Evolutionary conservation across 495 filamentous ascomycete species (phyloP), one percentile per base, ranked within the genome.

Genomic region (Talaromyces thailandensis): DNA sequence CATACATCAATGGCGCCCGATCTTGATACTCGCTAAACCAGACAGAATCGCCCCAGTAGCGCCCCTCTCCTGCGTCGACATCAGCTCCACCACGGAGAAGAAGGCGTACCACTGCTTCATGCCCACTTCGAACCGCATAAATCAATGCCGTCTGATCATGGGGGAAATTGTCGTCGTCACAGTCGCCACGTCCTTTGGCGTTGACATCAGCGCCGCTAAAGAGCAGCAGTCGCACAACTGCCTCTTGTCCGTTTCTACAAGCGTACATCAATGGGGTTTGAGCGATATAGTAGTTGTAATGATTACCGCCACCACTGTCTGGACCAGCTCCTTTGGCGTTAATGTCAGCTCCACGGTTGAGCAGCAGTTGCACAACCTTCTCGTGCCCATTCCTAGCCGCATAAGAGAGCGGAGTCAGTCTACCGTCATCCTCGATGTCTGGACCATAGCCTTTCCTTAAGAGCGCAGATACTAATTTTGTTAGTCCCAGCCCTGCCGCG

Each of bases 321-420:
- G 28, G 28, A 29, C 28, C 28, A 6, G 3, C 9, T 12, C 40
- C 40, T 57, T 59, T 32, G 24, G 60, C 58, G 24, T 64, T 63
- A 7, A 62, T 31, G 58, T 73, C 67, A 21, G 64, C 65, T 1
- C 66, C 66, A 23, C 26, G 50, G 11, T 68, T 53, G 0, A 72
- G 61, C 24, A 74, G 66, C 25, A 62, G 16, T 21, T 63, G 25
- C 24, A 61, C 63, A 53, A 12, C 40, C 40, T 45, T 45, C n/a
- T 12, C 12, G 9, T 45, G 40, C n/a, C n/a, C 40, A 12, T 18
- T 18, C 11, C 11, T 18, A 18, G n/a, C 40, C 11, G 40, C 40
- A 3, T 12, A 12, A 3, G 11, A 18, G 40, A 45, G 40, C 12
- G 40, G 4, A 18, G 11, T 45, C 12, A 3, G 12, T 14, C 12